Conservation (phyloP, 805 yeast genomes). For the Monosporozyma siamensis region DNA sequence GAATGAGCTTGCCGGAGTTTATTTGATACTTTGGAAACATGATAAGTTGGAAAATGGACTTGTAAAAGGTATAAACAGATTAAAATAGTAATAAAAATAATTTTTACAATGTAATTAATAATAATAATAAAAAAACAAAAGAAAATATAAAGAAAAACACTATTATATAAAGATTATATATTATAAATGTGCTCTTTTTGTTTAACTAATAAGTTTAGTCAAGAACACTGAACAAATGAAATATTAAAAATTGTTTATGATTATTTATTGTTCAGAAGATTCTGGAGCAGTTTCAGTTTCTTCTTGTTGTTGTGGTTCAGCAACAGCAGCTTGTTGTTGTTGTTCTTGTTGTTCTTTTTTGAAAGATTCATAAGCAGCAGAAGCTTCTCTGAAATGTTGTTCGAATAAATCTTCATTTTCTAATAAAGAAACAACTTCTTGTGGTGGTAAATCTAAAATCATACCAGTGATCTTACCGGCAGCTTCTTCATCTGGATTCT, state of each 20-base stretch:
- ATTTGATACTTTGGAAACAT: no score
- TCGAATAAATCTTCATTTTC: slow-evolving; percentile 85
- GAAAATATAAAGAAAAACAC: not conserved
- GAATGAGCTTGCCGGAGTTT: no score
- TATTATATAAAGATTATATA: no score
- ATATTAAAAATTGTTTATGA: no score
- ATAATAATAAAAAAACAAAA: no score
- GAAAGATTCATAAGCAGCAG: slow-evolving; percentile 87
- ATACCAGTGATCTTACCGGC: slow-evolving; percentile 99
- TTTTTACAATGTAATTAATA: slow-evolving; percentile 1
- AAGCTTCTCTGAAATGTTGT: slow-evolving; percentile 89
- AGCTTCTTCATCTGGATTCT: slow-evolving; percentile 84
- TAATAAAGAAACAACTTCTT: slow-evolving; percentile 78
- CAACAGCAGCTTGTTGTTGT: slow-evolving; percentile 3
- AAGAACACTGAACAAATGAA: no score
- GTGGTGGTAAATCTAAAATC: slow-evolving; percentile 91
- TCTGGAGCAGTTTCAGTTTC: not conserved
- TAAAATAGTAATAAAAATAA: not conserved
- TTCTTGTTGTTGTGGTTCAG: slow-evolving; percentile 1
- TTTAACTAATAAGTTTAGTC: no score
- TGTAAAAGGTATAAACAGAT: not conserved
- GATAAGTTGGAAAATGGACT: no score
- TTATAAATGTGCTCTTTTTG: no score
- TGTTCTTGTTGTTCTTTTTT: slow-evolving; percentile 42
- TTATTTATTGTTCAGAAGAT: slow-evolving; percentile 3